Conservation (phyloP, 352 stramenopile genomes). For the Phytophthora parvispora region DNA sequence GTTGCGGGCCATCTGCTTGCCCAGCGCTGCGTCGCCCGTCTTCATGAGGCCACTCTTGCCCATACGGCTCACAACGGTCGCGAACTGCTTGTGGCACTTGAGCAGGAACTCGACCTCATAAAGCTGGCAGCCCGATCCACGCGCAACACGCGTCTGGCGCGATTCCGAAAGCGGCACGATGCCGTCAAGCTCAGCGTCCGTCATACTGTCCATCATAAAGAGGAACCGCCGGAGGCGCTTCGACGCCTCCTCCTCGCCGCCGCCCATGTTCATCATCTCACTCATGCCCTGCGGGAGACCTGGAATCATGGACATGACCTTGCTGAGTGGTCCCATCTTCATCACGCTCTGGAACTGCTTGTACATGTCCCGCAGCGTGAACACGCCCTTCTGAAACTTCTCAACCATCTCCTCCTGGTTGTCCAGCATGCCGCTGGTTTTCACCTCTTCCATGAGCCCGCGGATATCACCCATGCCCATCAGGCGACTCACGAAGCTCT, state of each 20-base stretch:
- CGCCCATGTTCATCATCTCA: conserved; percentile 92
- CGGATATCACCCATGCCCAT: conserved; percentile 98
- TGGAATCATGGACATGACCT: conserved; percentile 99
- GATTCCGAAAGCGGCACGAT: conserved; percentile 75
- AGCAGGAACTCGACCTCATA: conserved; percentile 95
- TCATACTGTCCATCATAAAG: conserved; percentile 99
- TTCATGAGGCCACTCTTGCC: conserved; percentile 97
- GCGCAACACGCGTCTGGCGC: conserved; percentile 90
- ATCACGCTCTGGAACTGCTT: conserved; percentile 99
- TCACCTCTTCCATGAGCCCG: conserved; percentile 97
- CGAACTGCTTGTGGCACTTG: conserved; percentile 97
- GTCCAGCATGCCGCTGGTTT: conserved; percentile 91
- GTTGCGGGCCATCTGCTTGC: conserved; percentile 97
- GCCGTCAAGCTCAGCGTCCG: conserved; percentile 96
- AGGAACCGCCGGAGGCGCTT: conserved; percentile 97
- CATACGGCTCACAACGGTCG: conserved; percentile 97
- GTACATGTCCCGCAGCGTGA: conserved; percentile 99
- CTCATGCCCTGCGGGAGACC: conserved; percentile 93
- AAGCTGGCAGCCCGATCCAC: conserved; percentile 91
- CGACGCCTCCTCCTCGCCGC: conserved; percentile 93
- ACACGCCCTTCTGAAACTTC: conserved; percentile 96
- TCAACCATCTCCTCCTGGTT: conserved; percentile 98
- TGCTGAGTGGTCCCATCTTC: conserved; percentile 98
- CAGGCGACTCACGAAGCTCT: conserved; percentile 98
- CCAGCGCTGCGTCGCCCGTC: conserved; percentile 85